These are phyloP conservation scores for Xylaria sp. DNA, from an alignment of 2,329 filamentous ascomycete species.

Conservation along the genomic window DNA sequence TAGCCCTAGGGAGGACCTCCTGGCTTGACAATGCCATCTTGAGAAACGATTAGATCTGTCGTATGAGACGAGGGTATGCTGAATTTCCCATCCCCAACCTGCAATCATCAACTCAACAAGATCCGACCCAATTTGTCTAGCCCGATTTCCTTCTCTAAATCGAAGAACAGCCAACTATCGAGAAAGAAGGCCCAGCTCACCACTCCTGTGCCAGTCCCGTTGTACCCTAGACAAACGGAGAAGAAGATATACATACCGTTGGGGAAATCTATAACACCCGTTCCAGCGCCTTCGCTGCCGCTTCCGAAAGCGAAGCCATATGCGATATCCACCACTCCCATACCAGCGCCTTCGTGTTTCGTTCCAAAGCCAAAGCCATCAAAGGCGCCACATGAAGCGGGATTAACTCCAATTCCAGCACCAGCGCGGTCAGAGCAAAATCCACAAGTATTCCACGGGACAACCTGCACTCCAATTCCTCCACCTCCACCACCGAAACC, in stretches of 20 bases:
- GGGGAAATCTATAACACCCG: constrained; percentile 22
- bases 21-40: too few species aligned
- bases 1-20: too few species aligned
- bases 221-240: constrained; percentile 17
- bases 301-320: too few species aligned
- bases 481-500: constrained; percentile 9
- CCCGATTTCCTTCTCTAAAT: constrained; percentile 34
- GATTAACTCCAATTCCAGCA: constrained; percentile 10
- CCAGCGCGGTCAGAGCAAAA: background rate
- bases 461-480: constrained; percentile 14
- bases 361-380: constrained; percentile 1
- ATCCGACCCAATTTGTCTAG: constrained; percentile 17
- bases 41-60: too few species aligned
- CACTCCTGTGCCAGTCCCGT: constrained; percentile 34
- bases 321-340: constrained; percentile 14
- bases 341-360: constrained; percentile 15
- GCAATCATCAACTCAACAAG: constrained; percentile 18
- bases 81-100: constrained; percentile 29
- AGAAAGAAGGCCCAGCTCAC: constrained; percentile 31
- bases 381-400: background rate
- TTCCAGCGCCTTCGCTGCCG: constrained; percentile 26
- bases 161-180: constrained; percentile 21
- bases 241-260: constrained; percentile 2
- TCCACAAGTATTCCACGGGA: background rate
- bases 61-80: constrained; percentile 38